Evolutionary conservation across 306 rosid genomes (phyloP), one percentile per base, ranked within the genome.

Genomic region (Trichosanthes cucumerina): DNA sequence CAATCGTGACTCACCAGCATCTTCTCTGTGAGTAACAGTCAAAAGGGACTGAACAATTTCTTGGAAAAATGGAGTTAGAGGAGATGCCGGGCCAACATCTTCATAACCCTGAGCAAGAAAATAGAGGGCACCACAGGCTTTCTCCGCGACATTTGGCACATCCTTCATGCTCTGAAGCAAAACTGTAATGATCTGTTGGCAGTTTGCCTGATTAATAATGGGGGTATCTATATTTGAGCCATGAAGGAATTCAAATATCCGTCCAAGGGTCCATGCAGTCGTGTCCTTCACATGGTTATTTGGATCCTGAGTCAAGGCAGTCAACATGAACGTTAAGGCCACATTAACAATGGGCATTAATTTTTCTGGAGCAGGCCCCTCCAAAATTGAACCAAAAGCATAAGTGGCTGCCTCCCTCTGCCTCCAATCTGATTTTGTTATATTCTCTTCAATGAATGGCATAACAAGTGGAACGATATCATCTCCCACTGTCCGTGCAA

Each of bases 331-430:
- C 9, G 87, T 81, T 62, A 93, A 80, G 41, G 91, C 98, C 62
- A 80, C 90, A 77, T 91, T 89, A 39, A 93, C 98, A 80, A 88
- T 89, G 69, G 95, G 83, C 21, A 87, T 84, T 75, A 93, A 78
- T 82, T 89, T 93, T 82, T 86, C 89, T 10, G 95, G 90, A 10
- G 95, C 91, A 78, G 98, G 98, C 68, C 98, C 98, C 79, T 93
- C 96, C 88, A 93, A 85, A 80, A 93, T 91, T 50, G 98, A 93
- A 72, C 98, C 98, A 91, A 93, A 93, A 2, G 98, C 96, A 88
- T 93, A 93, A 1, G 94, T 89, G 59, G 96, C 96, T 13, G 98
- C 96, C 84, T 93, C 98, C 80, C 98, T 88, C 76, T 89, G 98
- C 82, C 98, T 91, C 98, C 98, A 93, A 82, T 89, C 98, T 50